These are phyloP conservation scores for Russula lepida DNA, from an alignment of 768 basidiomycete species.

Conservation along the genomic window DNA sequence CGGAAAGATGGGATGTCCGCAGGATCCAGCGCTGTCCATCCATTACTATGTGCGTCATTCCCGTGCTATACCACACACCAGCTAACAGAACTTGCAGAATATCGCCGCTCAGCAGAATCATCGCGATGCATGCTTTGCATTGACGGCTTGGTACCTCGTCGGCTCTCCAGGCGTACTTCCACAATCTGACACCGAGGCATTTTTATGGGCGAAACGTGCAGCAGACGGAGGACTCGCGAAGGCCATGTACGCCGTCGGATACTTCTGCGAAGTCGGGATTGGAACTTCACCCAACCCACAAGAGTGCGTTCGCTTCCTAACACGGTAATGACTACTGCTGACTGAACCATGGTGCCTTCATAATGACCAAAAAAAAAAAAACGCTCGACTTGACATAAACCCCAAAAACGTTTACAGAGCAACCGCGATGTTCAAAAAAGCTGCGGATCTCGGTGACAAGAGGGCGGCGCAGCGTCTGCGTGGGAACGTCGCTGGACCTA, in stretches of 20 bases:
- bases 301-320: conserved; percentile 42
- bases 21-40: conserved; percentile 93
- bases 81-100: conserved; percentile 44
- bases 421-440: conserved; percentile 75
- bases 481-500: conserved; percentile 45
- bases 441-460: conserved; percentile 89
- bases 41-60: conserved; percentile 89
- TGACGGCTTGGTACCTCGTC: conserved; percentile 99
- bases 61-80: neutral
- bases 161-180: conserved; percentile 96
- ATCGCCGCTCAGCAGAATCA: conserved; percentile 98
- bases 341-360: neutral
- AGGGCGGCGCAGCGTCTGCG: conserved; percentile 81
- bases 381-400: neutral
- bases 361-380: neutral
- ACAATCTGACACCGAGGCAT: conserved; percentile 97
- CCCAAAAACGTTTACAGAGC: conserved; percentile 40
- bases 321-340: neutral
- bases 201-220: conserved; percentile 93
- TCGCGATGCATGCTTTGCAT: conserved; percentile 93
- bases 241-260: conserved; percentile 97
- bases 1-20: conserved; percentile 96
- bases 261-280: conserved; percentile 94
- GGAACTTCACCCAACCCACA: conserved; percentile 59
- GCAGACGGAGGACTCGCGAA: conserved; percentile 88